Conservation (phyloP, 2,329 filamentous ascomycete species). For the Alternaria consortialis region DNA sequence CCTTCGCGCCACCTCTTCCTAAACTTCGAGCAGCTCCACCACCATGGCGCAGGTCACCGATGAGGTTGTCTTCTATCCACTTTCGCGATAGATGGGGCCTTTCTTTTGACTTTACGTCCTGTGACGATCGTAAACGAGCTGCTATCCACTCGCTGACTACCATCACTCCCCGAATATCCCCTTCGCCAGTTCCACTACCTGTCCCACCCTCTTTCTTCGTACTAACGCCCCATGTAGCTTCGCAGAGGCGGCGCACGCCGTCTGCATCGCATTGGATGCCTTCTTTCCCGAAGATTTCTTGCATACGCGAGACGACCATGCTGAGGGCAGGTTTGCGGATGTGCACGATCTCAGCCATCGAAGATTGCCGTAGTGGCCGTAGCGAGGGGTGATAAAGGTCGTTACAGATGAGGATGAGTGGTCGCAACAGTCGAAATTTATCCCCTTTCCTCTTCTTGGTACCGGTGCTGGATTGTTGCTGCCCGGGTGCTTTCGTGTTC, state of each 20-base stretch:
- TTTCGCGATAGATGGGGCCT: slow-evolving; percentile 69
- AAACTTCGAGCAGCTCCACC: slow-evolving; percentile 76
- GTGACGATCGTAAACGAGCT: slow-evolving; percentile 66
- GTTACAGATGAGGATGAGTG: slow-evolving; percentile 94
- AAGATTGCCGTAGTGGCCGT: slow-evolving; percentile 81
- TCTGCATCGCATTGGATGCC: slow-evolving; percentile 88
- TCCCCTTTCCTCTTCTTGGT: slow-evolving; percentile 77
- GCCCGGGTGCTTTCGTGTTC: slow-evolving; percentile 64
- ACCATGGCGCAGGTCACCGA: slow-evolving; percentile 73
- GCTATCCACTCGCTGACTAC: slow-evolving; percentile 90
- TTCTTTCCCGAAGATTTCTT: slow-evolving; percentile 86
- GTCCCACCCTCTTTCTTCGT: slow-evolving; percentile 71
- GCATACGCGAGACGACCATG: slow-evolving; percentile 82
- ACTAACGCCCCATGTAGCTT: slow-evolving; percentile 82
- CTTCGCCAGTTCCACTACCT: slow-evolving; percentile 69
- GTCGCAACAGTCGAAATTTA: slow-evolving; percentile 84
- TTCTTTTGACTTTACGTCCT: slow-evolving; percentile 48
- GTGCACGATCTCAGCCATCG: slow-evolving; percentile 90
- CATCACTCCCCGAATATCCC: slow-evolving; percentile 84
- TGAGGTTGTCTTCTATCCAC: slow-evolving; percentile 79
- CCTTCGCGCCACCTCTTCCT: slow-evolving; percentile 75
- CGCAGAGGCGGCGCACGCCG: slow-evolving; percentile 83
- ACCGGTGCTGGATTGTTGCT: slow-evolving; percentile 45
- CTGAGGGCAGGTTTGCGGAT: slow-evolving; percentile 89
- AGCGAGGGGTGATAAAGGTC: slow-evolving; percentile 94